Percentiles rank a stretch among this genome's conserved stretches.
Evolutionary conservation across 192 early-diverging fungal genomes (phyloP).

Genomic region (Linnemannia elongata): DNA sequence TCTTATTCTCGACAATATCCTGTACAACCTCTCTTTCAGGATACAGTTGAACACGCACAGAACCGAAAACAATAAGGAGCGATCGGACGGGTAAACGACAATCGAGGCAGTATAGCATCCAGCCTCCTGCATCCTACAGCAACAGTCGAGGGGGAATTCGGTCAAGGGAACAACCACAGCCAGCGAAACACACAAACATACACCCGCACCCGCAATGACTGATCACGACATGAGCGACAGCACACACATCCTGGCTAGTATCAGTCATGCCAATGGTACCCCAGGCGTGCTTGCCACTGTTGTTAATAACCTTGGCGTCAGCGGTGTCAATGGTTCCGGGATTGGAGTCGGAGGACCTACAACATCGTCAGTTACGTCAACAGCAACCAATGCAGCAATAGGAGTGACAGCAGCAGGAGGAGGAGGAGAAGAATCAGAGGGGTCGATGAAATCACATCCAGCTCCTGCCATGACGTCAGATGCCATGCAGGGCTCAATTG

Average conservation of each 20-base stretch:
- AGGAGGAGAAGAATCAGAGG: neutral
- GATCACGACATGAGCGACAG: slow-evolving; percentile 42
- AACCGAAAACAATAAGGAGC: neutral
- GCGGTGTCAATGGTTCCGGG: neutral
- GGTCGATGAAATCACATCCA: slow-evolving; percentile 31
- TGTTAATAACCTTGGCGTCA: slow-evolving; percentile 7
- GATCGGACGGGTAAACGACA: neutral
- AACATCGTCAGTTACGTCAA: neutral
- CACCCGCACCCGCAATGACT: slow-evolving; percentile 14
- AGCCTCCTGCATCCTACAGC: neutral
- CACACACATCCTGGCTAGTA: slow-evolving; percentile 40
- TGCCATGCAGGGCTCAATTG: slow-evolving; percentile 20
- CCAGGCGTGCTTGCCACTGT: slow-evolving; percentile 27
- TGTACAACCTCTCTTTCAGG: neutral
- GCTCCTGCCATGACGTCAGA: slow-evolving; percentile 42
- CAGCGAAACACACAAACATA: neutral
- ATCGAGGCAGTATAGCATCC: neutral
- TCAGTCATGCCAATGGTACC: slow-evolving; percentile 30
- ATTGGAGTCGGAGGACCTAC: neutral
- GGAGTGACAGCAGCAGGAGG: neutral
- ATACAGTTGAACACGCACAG: neutral
- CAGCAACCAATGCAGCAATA: neutral
- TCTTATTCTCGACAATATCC: neutral
- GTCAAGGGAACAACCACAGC: neutral
- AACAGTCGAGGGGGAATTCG: neutral